A percentile compares a stretch with the other conserved stretches of the same genome.
Conservation (phyloP, 225 moss, liverwort and hornwort species). For the Rhytidiadelphus loreus region DNA sequence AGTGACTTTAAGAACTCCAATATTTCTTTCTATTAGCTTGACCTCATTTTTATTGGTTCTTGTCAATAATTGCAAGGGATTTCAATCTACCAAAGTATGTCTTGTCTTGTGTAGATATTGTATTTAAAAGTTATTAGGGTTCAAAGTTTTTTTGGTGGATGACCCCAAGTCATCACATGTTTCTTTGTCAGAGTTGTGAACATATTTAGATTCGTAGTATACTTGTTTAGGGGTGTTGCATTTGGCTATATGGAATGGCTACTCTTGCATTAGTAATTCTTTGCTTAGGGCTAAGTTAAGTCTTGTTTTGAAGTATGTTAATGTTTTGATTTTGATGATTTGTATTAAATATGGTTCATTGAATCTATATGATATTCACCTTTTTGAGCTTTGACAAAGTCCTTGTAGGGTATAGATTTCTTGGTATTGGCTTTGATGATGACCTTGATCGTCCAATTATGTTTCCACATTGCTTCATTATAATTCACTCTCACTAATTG, state of each 20-base stretch:
- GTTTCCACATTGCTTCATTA: constrained; percentile 12
- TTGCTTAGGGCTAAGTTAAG: background rate
- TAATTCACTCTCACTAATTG: background rate
- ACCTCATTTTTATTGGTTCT: background rate
- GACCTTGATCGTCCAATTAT: background rate
- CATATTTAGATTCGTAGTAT: background rate
- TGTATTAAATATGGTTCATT: background rate
- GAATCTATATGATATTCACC: background rate
- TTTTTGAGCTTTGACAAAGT: background rate
- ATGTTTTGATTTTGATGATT: background rate
- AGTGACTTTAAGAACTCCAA: background rate
- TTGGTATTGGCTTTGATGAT: background rate
- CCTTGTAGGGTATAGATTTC: background rate
- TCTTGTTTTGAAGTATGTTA: too few species aligned
- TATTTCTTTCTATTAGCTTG: background rate
- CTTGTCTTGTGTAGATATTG: background rate
- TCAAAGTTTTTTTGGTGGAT: background rate
- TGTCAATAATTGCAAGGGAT: background rate
- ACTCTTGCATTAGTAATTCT: background rate
- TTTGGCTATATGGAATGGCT: background rate
- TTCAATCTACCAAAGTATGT: background rate
- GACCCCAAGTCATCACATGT: background rate
- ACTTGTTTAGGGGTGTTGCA: background rate
- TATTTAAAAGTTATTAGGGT: background rate
- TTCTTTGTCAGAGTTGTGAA: background rate